A percentile compares a stretch with the other conserved stretches of the same genome.
Evolutionary conservation across 2,329 filamentous ascomycete species (phyloP).

Genomic region (Epichloe typhina): DNA sequence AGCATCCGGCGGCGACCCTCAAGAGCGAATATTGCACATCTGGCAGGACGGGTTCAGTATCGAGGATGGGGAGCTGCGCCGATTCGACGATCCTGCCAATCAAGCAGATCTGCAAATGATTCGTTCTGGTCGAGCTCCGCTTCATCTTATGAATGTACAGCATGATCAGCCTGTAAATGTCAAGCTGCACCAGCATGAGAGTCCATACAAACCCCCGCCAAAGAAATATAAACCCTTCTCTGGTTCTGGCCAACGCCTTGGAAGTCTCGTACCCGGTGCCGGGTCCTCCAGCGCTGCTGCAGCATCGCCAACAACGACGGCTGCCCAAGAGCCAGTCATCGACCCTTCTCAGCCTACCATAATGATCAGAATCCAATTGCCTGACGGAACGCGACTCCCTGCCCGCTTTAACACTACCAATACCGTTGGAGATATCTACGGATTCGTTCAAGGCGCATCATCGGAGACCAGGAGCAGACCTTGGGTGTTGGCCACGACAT

Average conservation of each 20-base stretch:
- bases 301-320: slow-evolving; percentile 21
- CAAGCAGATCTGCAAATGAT: slow-evolving; percentile 62
- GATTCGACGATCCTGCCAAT: slow-evolving; percentile 69
- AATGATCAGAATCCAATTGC: slow-evolving; percentile 63
- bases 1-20: slow-evolving; percentile 28
- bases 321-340: slow-evolving; percentile 26
- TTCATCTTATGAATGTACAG: slow-evolving; percentile 65
- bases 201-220: slow-evolving; percentile 55
- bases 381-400: slow-evolving; percentile 63
- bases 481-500: slow-evolving; percentile 70
- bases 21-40: slow-evolving; percentile 60
- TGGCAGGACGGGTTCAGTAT: slow-evolving; percentile 81
- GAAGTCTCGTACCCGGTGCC: slow-evolving; percentile 60
- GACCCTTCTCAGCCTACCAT: slow-evolving; percentile 56
- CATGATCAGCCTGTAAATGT: slow-evolving; percentile 67
- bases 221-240: slow-evolving; percentile 65
- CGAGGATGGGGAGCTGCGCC: slow-evolving; percentile 64
- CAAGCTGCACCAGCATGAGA: slow-evolving; percentile 63
- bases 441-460: slow-evolving; percentile 55
- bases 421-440: slow-evolving; percentile 66
- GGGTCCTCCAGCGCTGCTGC: slow-evolving; percentile 14
- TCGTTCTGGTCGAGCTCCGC: slow-evolving; percentile 59
- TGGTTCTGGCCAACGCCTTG: slow-evolving; percentile 59
- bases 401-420: slow-evolving; percentile 71
- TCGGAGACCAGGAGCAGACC: slow-evolving; percentile 40